These are phyloP conservation scores for Tulasnella calospora DNA, from an alignment of 768 basidiomycete species.

Conservation along the genomic window DNA sequence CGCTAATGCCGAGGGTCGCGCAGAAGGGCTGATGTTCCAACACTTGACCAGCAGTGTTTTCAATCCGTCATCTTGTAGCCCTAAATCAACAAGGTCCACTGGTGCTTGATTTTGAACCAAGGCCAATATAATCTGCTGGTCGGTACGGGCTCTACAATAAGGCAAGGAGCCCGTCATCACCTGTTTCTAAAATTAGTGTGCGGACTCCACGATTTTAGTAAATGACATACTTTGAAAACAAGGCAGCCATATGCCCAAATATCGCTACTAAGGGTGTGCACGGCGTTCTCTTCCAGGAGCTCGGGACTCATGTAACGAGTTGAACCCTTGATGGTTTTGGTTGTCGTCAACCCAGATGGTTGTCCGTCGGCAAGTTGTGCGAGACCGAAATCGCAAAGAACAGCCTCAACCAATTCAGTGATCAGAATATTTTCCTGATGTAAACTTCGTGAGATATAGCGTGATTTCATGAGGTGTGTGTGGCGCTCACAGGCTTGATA, in stretches of 20 bases:
- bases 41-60: too few relatives aligned
- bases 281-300: background rate
- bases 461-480: background rate
- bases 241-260: slow-evolving; percentile 14
- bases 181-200: background rate
- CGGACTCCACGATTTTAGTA: background rate
- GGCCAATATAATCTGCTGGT: background rate
- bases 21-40: too few relatives aligned
- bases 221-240: background rate
- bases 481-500: background rate
- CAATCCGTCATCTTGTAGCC: too few relatives aligned
- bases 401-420: background rate
- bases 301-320: slow-evolving; percentile 8
- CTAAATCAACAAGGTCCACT: too few relatives aligned
- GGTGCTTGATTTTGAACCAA: background rate
- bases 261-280: background rate
- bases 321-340: slow-evolving; percentile 2
- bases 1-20: too few relatives aligned
- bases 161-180: background rate
- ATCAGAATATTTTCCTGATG: background rate
- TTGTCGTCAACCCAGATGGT: slow-evolving; percentile 3
- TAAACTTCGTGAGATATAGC: background rate
- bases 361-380: background rate
- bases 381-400: slow-evolving; percentile 21
- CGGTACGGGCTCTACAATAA: background rate